phyloP scores from a whole-genome alignment of 352 stramenopile genomes.

The Phytopythium montanum region DNA sequence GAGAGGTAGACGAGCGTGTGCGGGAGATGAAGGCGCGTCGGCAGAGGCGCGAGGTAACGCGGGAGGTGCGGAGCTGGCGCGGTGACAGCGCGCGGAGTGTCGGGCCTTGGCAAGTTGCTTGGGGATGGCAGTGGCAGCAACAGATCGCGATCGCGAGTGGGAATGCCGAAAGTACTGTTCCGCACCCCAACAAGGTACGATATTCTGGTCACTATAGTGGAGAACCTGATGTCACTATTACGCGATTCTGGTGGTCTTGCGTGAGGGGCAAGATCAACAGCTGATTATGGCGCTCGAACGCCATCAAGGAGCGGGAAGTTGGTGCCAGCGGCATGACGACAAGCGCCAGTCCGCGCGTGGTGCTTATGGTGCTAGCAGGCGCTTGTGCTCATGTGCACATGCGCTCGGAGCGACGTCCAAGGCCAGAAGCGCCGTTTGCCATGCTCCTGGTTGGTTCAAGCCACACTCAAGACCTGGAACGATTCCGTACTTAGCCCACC shows the following conservation, averaged over 20 bases:
- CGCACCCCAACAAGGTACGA: no score
- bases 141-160: background rate
- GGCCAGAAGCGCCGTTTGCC: background rate
- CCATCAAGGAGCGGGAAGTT: slow-evolving; percentile 1
- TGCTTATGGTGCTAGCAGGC: no score
- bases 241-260: slow-evolving; percentile 1
- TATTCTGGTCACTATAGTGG: no score
- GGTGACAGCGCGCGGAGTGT: background rate
- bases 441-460: background rate
- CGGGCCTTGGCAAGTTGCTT: no score
- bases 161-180: background rate
- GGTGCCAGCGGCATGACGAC: background rate
- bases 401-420: no score
- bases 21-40: background rate
- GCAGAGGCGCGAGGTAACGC: background rate
- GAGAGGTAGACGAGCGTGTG: no score
- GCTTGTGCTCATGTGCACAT: no score
- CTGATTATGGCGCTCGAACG: slow-evolving; percentile 3
- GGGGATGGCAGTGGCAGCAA: background rate
- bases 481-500: background rate
- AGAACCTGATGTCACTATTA: background rate
- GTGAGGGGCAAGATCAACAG: background rate
- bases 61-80: background rate
- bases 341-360: background rate
- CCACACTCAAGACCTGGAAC: background rate